Conservation (phyloP, 176 grass and related monocot species). For the Calamus simplicifolius region DNA sequence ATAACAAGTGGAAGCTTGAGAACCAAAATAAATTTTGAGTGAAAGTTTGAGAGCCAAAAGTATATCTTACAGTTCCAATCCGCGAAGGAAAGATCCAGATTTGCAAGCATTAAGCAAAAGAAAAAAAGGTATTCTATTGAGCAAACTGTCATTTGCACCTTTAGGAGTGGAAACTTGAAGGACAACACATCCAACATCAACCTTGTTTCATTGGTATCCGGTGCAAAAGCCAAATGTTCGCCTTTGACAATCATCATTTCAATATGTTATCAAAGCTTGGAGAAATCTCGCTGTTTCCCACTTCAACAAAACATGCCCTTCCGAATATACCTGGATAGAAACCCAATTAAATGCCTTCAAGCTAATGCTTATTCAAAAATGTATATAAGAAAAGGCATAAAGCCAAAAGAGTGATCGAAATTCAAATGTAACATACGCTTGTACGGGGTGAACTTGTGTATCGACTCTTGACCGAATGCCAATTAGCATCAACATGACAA, state of each 20-base stretch:
- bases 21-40: too few relatives aligned
- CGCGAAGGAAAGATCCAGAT: too few relatives aligned
- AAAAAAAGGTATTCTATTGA: too few relatives aligned
- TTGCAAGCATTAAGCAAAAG: too few relatives aligned
- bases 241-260: slow-evolving; percentile 25
- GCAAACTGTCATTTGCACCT: slow-evolving; percentile 13
- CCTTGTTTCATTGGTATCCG: slow-evolving; percentile 21
- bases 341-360: too few relatives aligned
- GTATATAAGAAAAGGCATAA: background rate
- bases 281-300: slow-evolving; percentile 43
- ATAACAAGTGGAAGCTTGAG: too few relatives aligned
- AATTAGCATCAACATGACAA: slow-evolving; percentile 45
- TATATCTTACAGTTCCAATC: too few relatives aligned
- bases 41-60: too few relatives aligned
- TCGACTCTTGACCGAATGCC: slow-evolving; percentile 28
- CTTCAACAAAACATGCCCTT: slow-evolving; percentile 44
- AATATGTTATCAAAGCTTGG: slow-evolving; percentile 39
- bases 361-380: background rate
- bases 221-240: slow-evolving; percentile 38
- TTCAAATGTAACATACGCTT: slow-evolving; percentile 21
- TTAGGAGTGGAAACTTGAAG: slow-evolving; percentile 33
- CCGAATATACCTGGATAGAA: slow-evolving; percentile 27
- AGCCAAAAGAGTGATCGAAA: too few relatives aligned
- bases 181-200: slow-evolving; percentile 32
- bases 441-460: slow-evolving; percentile 38